Percentiles rank a stretch among this genome's conserved stretches.
These are phyloP conservation scores for Aegilops longissima DNA, from an alignment of 176 grass and related monocot species.

Conservation along the genomic window DNA sequence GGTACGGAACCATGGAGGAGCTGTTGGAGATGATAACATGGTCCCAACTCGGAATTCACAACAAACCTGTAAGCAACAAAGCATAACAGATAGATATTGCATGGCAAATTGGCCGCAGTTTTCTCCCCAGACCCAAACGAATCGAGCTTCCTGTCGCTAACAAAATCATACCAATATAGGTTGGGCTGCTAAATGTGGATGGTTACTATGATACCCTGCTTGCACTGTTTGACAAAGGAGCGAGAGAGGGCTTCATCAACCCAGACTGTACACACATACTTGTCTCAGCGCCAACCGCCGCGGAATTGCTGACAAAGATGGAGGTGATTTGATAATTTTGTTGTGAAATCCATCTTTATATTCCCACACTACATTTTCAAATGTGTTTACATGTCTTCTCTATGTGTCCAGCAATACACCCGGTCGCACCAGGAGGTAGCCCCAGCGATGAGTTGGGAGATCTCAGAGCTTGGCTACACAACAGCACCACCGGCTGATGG, in stretches of 20 bases:
- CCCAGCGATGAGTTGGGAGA: conserved; percentile 71
- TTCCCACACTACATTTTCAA: neutral
- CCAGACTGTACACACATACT: conserved; percentile 69
- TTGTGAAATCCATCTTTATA: too few relatives aligned
- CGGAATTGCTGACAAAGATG: conserved; percentile 82
- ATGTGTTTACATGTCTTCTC: neutral
- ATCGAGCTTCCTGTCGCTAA: too few relatives aligned
- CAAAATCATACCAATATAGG: conserved; percentile 29
- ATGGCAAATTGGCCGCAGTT: too few relatives aligned
- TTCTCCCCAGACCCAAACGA: too few relatives aligned
- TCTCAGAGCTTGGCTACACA: conserved; percentile 58
- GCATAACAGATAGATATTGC: too few relatives aligned
- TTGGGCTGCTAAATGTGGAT: conserved; percentile 90
- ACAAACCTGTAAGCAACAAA: conserved; percentile 63
- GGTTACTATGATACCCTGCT: conserved; percentile 91
- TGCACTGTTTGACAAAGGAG: conserved; percentile 77
- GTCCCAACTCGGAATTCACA: conserved; percentile 94
- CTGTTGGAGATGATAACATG: conserved; percentile 98
- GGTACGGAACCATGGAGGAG: conserved; percentile 98
- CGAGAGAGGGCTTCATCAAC: conserved; percentile 88
- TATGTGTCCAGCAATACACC: conserved; percentile 60
- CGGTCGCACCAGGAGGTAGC: conserved; percentile 74
- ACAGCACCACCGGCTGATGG: conserved; percentile 6
- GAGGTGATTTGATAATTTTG: conserved; percentile 52
- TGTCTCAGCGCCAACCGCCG: conserved; percentile 66